Percentiles rank a stretch among this genome's conserved stretches.
Evolutionary conservation across 768 basidiomycete genomes (phyloP).

Genomic region (Lactifluus piperatus): DNA sequence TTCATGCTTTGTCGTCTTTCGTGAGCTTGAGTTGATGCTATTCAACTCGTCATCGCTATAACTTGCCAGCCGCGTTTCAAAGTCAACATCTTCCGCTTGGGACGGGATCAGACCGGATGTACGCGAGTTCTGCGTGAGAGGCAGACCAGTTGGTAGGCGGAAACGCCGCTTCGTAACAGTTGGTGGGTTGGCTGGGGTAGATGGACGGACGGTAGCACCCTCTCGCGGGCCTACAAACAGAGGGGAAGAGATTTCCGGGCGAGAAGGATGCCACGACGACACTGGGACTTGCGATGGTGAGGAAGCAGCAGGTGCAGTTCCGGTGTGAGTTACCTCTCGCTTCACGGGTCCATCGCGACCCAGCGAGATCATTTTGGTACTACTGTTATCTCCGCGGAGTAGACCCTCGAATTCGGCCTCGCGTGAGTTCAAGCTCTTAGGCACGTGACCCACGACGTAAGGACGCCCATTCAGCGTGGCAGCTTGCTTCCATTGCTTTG

Average conservation of each 20-base stretch:
- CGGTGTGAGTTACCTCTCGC: slow-evolving; percentile 8
- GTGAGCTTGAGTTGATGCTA: neutral
- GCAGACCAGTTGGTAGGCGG: slow-evolving; percentile 44
- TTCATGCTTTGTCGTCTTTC: slow-evolving; percentile 32
- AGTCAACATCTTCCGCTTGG: no score
- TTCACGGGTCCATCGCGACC: slow-evolving; percentile 21
- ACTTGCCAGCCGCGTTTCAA: slow-evolving; percentile 73
- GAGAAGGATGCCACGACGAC: neutral
- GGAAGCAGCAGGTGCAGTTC: neutral
- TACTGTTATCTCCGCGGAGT: slow-evolving; percentile 43
- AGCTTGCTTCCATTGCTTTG: slow-evolving; percentile 84
- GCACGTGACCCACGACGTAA: slow-evolving; percentile 54
- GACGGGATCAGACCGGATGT: no score
- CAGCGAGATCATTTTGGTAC: slow-evolving; percentile 33
- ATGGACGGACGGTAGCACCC: neutral
- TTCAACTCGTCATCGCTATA: slow-evolving; percentile 39
- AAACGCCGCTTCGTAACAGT: slow-evolving; percentile 43
- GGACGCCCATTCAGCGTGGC: slow-evolving; percentile 73
- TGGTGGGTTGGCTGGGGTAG: slow-evolving; percentile 27
- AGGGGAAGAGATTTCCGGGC: neutral
- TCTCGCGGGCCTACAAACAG: neutral
- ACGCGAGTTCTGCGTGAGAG: slow-evolving; percentile 52
- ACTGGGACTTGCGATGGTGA: neutral
- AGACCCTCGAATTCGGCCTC: slow-evolving; percentile 75
- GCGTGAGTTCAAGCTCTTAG: slow-evolving; percentile 44